Percentiles rank a stretch among this genome's conserved stretches.
Evolutionary conservation across 2,329 filamentous ascomycete genomes (phyloP).

Genomic region (Exophiala oligosperma): DNA sequence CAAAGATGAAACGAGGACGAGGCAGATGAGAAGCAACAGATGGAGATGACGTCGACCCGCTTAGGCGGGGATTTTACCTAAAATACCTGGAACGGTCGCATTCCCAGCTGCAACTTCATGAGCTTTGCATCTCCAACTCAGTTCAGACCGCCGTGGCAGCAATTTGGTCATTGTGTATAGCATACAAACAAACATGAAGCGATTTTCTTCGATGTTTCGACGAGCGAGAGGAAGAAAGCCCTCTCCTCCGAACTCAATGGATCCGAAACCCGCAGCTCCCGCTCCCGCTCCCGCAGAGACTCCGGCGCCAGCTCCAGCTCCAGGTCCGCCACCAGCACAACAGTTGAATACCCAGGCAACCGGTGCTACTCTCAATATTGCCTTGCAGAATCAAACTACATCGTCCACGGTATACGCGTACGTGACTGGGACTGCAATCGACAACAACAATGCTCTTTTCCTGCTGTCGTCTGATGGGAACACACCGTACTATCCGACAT

Average conservation of each 20-base stretch:
- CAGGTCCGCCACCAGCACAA: neutral
- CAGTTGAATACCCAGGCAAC: slow-evolving; percentile 1
- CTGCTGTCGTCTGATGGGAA: slow-evolving; percentile 66
- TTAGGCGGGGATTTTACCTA: neutral
- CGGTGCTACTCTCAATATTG: slow-evolving; percentile 56
- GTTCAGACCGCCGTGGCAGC: neutral
- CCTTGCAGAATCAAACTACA: slow-evolving; percentile 64
- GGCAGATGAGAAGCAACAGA: neutral
- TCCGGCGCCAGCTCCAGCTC: slow-evolving; percentile 4
- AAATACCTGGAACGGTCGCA: neutral
- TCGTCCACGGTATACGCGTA: slow-evolving; percentile 66
- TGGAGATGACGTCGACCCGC: neutral
- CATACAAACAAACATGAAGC: slow-evolving; percentile 8
- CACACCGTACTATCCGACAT: slow-evolving; percentile 64
- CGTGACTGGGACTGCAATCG: slow-evolving; percentile 66
- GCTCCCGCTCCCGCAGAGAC: slow-evolving; percentile 5
- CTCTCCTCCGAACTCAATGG: neutral
- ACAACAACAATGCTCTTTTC: slow-evolving; percentile 60
- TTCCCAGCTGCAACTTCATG: neutral
- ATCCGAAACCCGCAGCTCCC: slow-evolving; percentile 9
- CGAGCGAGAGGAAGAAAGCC: neutral
- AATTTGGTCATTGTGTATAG: neutral
- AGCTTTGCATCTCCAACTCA: neutral
- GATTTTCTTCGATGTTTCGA: slow-evolving; percentile 6
- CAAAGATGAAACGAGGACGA: neutral